Base-by-base conservation (phyloP, 345 rosid genomes). In the Alliaria petiolata region DNA sequence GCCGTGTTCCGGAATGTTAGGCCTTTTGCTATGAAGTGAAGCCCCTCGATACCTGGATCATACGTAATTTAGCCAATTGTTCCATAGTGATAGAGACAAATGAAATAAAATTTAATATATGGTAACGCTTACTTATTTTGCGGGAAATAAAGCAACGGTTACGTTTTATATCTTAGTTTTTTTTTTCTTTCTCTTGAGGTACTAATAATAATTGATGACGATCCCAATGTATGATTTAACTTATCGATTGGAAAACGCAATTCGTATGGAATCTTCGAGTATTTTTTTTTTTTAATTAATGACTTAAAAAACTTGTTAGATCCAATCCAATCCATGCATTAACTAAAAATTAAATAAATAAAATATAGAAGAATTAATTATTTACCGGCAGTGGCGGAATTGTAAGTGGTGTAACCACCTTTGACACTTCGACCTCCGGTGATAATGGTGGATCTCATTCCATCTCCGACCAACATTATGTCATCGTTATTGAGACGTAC, bases 331-430 rank as follows among this genome's bases (percentile, higher is more conserved):
- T 69, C 42, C 51, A 64, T 53, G 31, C 63, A 70, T 12, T 54
- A 54, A 20, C 28, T 62, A 40, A 35, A 36, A 22, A 39, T 25
- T 12, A 50, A 51, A 36, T 10, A 15, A 49, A 45, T 8, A 17
- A 12, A 31, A 54, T 14, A 58, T n/a, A 10, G 57, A 44, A 14
- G 2, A n/a, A 47, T 13, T 19, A 20, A 11, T 4, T 44, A 51
- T 31, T 79, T 81, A 89, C 98, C 96, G 0, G 85, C 96, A 58
- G 98, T 93, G 7, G 98, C 98, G 67, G 92, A 87, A 52, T 80
- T 93, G 69, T 86, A 93, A 16, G 96, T 91, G 45, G 98, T 93
- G 77, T 81, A 91, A 46, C 97, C 96, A 47, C 77, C 85, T 39
- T 57, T 47, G 53, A 87, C 96, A 64, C 98, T 93, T 11, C 89